phyloP scores from a whole-genome alignment of 2,329 filamentous ascomycete species.

The Ustulina deusta region DNA sequence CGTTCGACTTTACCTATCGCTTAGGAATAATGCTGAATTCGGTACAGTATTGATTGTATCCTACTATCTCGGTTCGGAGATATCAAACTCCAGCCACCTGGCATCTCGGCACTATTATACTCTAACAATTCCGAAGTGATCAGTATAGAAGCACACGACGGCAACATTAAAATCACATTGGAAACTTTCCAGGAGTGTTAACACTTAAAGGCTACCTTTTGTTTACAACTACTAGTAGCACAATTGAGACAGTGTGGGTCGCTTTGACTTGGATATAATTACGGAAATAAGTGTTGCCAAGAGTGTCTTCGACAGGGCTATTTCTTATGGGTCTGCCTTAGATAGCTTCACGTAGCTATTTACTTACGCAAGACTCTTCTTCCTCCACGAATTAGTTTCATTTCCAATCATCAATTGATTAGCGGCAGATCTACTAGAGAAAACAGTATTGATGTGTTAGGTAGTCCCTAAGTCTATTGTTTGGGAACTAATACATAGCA shows the following conservation, averaged over 20 bases:
- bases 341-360: conserved; percentile 1
- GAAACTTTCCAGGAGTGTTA: neutral
- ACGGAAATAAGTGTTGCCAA: conserved; percentile 1
- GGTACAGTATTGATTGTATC: neutral
- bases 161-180: neutral
- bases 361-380: neutral
- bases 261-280: neutral
- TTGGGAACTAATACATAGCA: neutral
- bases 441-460: neutral
- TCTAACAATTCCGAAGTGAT: neutral
- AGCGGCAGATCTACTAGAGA: neutral
- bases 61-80: conserved; percentile 12
- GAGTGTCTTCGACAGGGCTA: neutral
- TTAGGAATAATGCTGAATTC: neutral
- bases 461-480: neutral
- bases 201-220: neutral
- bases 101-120: conserved; percentile 4
- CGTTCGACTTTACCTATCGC: neutral
- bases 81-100: conserved; percentile 11
- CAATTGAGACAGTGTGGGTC: neutral
- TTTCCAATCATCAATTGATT: too few relatives aligned
- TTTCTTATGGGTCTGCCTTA: neutral
- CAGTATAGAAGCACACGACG: neutral
- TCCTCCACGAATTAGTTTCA: neutral
- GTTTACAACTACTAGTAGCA: neutral